A percentile compares a stretch with the other conserved stretches of the same genome.
phyloP scores from a whole-genome alignment of 305 asterid genomes.

The Solanum hybrid region DNA sequence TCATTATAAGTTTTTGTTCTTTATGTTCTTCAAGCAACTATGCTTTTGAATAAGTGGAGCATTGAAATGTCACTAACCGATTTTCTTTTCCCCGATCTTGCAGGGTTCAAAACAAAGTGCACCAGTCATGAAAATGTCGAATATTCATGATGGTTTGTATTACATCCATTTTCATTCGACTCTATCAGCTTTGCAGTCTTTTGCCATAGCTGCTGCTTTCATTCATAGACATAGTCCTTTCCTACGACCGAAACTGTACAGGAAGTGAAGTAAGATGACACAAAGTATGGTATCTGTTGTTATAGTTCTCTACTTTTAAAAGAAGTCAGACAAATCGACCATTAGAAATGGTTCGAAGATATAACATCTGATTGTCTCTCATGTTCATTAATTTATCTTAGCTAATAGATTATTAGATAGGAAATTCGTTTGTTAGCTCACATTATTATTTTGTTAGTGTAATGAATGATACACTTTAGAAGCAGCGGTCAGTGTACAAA shows the following conservation, averaged over 20 bases:
- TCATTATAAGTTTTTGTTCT: not conserved
- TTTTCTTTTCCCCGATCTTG: not conserved
- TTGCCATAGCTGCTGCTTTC: conserved; percentile 67
- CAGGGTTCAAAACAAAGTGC: conserved; percentile 61
- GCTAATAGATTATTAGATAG: not conserved
- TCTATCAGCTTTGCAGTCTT: conserved; percentile 69
- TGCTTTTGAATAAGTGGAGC: not conserved
- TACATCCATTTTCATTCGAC: conserved; percentile 61
- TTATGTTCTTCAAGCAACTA: not conserved
- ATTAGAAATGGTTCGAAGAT: not conserved
- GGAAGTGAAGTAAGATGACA: conserved; percentile 25
- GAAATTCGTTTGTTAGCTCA: not conserved
- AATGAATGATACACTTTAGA: not conserved
- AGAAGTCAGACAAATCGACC: not conserved
- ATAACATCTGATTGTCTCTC: not conserved
- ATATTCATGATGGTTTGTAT: conserved; percentile 56
- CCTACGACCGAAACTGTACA: conserved; percentile 46
- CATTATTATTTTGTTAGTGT: not conserved
- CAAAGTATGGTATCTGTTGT: not conserved
- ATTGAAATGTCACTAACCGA: not conserved
- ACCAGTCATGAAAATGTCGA: conserved; percentile 66
- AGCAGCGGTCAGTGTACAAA: not conserved
- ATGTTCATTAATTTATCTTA: not conserved
- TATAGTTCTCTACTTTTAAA: not conserved
- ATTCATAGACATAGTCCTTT: conserved; percentile 53